A percentile compares a stretch with the other conserved stretches of the same genome.
phyloP scores from a whole-genome alignment of 768 basidiomycete genomes.

The Boletellus emodensis region DNA sequence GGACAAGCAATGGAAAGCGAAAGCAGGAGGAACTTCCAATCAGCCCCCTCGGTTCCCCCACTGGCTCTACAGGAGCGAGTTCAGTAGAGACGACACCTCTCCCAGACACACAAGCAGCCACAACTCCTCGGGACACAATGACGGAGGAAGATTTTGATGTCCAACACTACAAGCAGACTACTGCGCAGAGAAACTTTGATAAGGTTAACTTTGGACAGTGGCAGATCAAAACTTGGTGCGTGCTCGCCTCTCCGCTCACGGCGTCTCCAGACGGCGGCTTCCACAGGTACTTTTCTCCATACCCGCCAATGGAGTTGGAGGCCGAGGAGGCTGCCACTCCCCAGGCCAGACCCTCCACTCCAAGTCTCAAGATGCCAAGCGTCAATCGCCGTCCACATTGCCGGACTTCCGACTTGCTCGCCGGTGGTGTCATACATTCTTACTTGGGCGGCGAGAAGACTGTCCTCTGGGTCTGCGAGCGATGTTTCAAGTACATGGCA shows the following conservation, averaged over 20 bases:
- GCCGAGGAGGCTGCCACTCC: constrained; percentile 42
- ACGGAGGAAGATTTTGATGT: constrained; percentile 71
- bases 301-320: constrained; percentile 72
- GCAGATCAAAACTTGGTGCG: constrained; percentile 86
- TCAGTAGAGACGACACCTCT: constrained; percentile 11
- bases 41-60: constrained; percentile 15
- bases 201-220: constrained; percentile 81
- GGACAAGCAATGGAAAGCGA: constrained; percentile 33
- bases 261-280: neutral
- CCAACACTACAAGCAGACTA: constrained; percentile 62
- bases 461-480: constrained; percentile 79
- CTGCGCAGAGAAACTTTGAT: constrained; percentile 78
- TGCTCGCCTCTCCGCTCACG: constrained; percentile 10
- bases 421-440: constrained; percentile 54
- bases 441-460: constrained; percentile 45
- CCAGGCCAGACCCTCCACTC: constrained; percentile 22
- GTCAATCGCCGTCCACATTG: constrained; percentile 60
- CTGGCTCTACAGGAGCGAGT: constrained; percentile 22
- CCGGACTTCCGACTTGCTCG: constrained; percentile 70
- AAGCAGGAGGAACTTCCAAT: constrained; percentile 19
- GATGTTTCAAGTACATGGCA: constrained; percentile 96
- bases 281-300: constrained; percentile 89
- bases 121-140: constrained; percentile 36
- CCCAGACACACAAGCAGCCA: constrained; percentile 11
- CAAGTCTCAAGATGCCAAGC: constrained; percentile 44